phyloP scores from a whole-genome alignment of 2,329 filamentous ascomycete genomes.

The Cladosporium sp. region DNA sequence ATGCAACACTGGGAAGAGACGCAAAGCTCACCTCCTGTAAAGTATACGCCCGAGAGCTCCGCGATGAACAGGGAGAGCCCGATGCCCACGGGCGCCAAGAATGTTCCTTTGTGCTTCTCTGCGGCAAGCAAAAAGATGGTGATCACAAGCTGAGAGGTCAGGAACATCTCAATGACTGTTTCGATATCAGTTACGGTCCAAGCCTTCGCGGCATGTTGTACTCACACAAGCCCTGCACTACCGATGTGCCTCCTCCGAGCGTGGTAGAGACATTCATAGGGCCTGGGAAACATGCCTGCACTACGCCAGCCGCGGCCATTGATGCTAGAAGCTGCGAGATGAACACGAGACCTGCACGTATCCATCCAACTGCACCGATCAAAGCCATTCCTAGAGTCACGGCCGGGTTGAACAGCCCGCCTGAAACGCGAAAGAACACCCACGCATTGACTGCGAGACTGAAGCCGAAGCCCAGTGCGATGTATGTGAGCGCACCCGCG shows the following conservation, averaged over 20 bases:
- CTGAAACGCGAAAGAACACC: constrained; percentile 43
- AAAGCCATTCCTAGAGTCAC: constrained; percentile 47
- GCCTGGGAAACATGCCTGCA: constrained; percentile 43
- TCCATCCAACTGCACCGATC: constrained; percentile 45
- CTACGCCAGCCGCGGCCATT: constrained; percentile 43
- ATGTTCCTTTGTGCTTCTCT: constrained; percentile 41
- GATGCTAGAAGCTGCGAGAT: constrained; percentile 43
- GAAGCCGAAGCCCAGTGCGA: constrained; percentile 40
- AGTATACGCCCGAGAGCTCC: constrained; percentile 44
- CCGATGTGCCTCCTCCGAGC: constrained; percentile 39
- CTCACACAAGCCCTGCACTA: constrained; percentile 41
- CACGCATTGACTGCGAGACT: constrained; percentile 42
- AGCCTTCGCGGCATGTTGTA: neutral
- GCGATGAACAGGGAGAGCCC: constrained; percentile 44
- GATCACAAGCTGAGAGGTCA: constrained; percentile 47
- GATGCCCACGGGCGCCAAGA: constrained; percentile 36
- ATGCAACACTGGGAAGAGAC: neutral
- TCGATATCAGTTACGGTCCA: constrained; percentile 8
- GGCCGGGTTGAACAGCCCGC: constrained; percentile 36
- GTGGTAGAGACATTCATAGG: constrained; percentile 43
- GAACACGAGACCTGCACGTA: constrained; percentile 40
- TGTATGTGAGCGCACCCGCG: constrained; percentile 34
- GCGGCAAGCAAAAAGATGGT: constrained; percentile 45
- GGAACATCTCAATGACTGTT: constrained; percentile 46
- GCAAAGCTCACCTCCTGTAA: constrained; percentile 35